phyloP scores from a whole-genome alignment of 179 eudicot species.

The Carnegiea gigantea region DNA sequence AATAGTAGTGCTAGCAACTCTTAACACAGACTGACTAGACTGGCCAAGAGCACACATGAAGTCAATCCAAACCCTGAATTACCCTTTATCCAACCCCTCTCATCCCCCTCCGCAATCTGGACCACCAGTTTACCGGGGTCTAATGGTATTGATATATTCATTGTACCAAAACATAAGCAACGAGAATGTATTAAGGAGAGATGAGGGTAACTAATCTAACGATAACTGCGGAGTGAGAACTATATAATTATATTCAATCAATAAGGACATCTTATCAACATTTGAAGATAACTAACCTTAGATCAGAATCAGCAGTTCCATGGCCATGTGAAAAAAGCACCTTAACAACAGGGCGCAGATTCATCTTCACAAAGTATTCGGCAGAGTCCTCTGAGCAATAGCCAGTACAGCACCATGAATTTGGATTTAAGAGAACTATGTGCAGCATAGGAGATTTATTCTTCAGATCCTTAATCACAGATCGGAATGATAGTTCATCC shows the following conservation, averaged over 20 bases:
- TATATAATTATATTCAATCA: not conserved
- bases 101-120: not conserved
- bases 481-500: slow-evolving; percentile 82
- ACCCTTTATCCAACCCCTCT: too few species aligned
- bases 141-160: not conserved
- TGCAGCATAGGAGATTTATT: slow-evolving; percentile 55
- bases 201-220: not conserved
- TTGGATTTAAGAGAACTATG: slow-evolving; percentile 78
- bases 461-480: slow-evolving; percentile 68
- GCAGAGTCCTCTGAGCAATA: slow-evolving; percentile 39
- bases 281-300: slow-evolving; percentile 44
- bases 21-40: not conserved
- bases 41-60: not conserved
- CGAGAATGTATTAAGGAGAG: not conserved
- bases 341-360: slow-evolving; percentile 68
- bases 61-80: not conserved
- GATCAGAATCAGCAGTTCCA: slow-evolving; percentile 31
- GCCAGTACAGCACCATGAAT: slow-evolving; percentile 67
- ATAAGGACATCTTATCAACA: not conserved
- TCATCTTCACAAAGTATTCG: slow-evolving; percentile 43
- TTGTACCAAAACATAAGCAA: not conserved
- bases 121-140: not conserved
- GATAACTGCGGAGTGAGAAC: not conserved
- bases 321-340: slow-evolving; percentile 52
- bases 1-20: too few species aligned